A percentile compares a stretch with the other conserved stretches of the same genome.
Conservation (phyloP, 441 rosid species). For the Sinapis alba region DNA sequence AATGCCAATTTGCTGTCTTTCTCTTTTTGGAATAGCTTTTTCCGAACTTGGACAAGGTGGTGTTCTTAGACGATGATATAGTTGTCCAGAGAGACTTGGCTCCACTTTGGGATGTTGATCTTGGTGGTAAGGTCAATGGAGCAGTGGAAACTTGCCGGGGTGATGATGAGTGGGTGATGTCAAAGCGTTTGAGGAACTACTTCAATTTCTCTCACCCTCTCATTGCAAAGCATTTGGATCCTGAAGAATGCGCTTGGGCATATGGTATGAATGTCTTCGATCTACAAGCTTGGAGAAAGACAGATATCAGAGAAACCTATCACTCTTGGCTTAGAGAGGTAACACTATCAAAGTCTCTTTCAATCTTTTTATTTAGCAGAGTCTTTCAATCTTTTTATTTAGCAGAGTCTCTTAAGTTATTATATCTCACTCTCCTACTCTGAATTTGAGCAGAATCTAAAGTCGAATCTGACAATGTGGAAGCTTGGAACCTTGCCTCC, state of each 20-base stretch:
- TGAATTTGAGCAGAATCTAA: slow-evolving; percentile 66
- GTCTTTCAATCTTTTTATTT: not conserved
- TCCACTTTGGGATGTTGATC: slow-evolving; percentile 94
- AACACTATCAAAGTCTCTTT: slow-evolving; percentile 9
- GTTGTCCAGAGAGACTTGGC: slow-evolving; percentile 92
- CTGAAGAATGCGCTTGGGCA: slow-evolving; percentile 99
- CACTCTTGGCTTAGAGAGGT: slow-evolving; percentile 99
- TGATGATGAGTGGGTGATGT: slow-evolving; percentile 99
- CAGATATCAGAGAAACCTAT: slow-evolving; percentile 82
- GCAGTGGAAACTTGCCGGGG: slow-evolving; percentile 99
- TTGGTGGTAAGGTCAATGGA: slow-evolving; percentile 91
- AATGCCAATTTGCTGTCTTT: not conserved
- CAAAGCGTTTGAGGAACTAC: slow-evolving; percentile 92
- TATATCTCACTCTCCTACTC: slow-evolving; percentile 3
- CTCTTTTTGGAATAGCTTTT: slow-evolving; percentile 67
- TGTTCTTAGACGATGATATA: slow-evolving; percentile 93
- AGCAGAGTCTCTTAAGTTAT: slow-evolving; percentile 19
- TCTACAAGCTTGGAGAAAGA: slow-evolving; percentile 87
- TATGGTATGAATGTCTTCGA: slow-evolving; percentile 99
- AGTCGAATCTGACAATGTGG: slow-evolving; percentile 94
- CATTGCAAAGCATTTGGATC: slow-evolving; percentile 73
- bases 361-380: not conserved
- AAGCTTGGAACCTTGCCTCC: slow-evolving; percentile 98
- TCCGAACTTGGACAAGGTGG: slow-evolving; percentile 94
- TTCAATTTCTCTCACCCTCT: slow-evolving; percentile 99